Evolutionary conservation across 768 basidiomycete genomes (phyloP).

Genomic region (Leucosporidium creatinivorum): DNA sequence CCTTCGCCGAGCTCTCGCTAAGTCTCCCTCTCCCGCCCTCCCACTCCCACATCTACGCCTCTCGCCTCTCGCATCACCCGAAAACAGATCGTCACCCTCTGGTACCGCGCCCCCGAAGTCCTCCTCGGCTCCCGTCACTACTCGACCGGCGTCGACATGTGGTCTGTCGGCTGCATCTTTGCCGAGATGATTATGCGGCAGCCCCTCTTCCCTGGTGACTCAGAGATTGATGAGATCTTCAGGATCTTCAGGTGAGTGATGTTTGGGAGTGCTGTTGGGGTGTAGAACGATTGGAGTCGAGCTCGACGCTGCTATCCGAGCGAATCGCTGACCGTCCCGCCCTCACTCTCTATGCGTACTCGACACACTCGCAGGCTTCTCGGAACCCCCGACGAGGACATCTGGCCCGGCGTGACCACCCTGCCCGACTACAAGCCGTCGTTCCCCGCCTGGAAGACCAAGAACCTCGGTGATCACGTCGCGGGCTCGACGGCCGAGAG

Average conservation of each 20-base stretch:
- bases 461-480: conserved; percentile 51
- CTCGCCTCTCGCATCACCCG: not conserved
- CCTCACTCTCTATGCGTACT: conserved; percentile 8
- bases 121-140: conserved; percentile 92
- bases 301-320: not conserved
- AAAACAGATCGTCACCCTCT: conserved; percentile 87
- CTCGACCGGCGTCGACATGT: conserved; percentile 97
- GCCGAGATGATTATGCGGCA: conserved; percentile 93
- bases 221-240: conserved; percentile 99
- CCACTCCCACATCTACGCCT: not conserved
- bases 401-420: conserved; percentile 80
- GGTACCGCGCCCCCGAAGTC: conserved; percentile 98
- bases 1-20: not conserved
- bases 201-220: conserved; percentile 96
- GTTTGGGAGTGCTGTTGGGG: not conserved
- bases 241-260: conserved; percentile 82
- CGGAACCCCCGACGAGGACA: conserved; percentile 84
- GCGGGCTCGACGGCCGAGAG: conserved; percentile 22
- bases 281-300: not conserved
- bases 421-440: conserved; percentile 93
- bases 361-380: conserved; percentile 56
- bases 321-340: not conserved
- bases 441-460: conserved; percentile 87
- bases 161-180: conserved; percentile 98
- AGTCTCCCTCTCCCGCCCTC: not conserved